phyloP scores from a whole-genome alignment of 225 moss, liverwort and hornwort species.

The Climacium dendroides region DNA sequence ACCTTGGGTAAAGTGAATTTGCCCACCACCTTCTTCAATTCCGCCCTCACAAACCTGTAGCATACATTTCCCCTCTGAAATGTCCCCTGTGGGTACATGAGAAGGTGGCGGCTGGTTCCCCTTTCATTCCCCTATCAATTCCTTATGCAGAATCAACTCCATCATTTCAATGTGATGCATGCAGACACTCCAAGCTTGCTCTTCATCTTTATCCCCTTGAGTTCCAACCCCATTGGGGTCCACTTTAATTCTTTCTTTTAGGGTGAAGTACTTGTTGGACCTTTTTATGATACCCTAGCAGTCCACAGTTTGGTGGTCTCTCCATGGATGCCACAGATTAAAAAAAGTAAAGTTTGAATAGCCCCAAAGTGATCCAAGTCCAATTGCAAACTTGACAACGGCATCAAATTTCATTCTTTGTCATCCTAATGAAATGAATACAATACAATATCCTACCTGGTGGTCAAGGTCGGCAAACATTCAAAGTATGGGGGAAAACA shows the following conservation, averaged over 20 bases:
- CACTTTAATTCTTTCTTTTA: neutral
- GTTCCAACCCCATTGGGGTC: neutral
- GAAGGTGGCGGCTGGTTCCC: neutral
- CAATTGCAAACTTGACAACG: neutral
- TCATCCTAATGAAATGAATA: neutral
- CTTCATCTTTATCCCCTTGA: neutral
- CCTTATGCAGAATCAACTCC: neutral
- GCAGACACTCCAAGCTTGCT: neutral
- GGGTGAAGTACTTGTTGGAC: no score
- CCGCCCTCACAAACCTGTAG: fast-evolving
- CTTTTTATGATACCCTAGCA: no score
- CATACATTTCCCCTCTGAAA: neutral
- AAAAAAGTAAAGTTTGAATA: neutral
- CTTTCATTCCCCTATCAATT: no score
- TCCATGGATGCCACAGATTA: neutral
- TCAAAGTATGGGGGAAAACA: no score
- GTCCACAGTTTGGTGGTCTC: neutral
- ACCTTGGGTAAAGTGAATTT: no score
- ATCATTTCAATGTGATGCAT: neutral
- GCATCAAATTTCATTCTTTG: neutral
- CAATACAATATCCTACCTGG: neutral
- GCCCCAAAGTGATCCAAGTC: fast-evolving
- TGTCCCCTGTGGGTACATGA: neutral
- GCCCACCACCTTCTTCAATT: neutral
- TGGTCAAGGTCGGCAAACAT: neutral